phyloP scores from a whole-genome alignment of 768 basidiomycete genomes.

The Neoboletus brunneissimus region DNA sequence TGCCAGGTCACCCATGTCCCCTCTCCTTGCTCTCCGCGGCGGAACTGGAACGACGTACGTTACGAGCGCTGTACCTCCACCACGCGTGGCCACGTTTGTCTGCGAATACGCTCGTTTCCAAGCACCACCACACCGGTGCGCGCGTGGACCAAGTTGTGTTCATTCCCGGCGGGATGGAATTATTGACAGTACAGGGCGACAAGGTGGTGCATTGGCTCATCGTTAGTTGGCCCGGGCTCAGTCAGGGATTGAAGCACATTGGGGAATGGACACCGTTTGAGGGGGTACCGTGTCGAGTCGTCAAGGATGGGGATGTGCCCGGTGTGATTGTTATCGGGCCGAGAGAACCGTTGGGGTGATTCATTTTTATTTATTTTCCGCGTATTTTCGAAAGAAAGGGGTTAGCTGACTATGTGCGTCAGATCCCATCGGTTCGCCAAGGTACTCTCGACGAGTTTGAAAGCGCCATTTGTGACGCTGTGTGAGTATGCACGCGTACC shows the following conservation, averaged over 20 bases:
- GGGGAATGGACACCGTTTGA: constrained; percentile 19
- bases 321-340: constrained; percentile 24
- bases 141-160: constrained; percentile 29
- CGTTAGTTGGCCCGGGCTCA: constrained; percentile 12
- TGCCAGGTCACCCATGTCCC: constrained; percentile 14
- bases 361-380: not conserved
- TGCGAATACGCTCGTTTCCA: constrained; percentile 13
- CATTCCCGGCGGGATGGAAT: constrained; percentile 24
- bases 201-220: constrained; percentile 25
- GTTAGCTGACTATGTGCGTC: not conserved
- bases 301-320: constrained; percentile 17
- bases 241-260: constrained; percentile 16
- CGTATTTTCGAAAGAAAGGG: not conserved
- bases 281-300: constrained; percentile 18
- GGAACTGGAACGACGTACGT: constrained; percentile 29
- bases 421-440: constrained; percentile 18
- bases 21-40: constrained; percentile 15
- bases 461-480: constrained; percentile 21
- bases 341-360: constrained; percentile 7
- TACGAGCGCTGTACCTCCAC: constrained; percentile 27
- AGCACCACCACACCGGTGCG: not conserved
- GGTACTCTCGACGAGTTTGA: constrained; percentile 17
- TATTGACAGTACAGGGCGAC: constrained; percentile 28
- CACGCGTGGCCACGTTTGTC: constrained; percentile 20
- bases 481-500: constrained; percentile 24